Percentiles rank a stretch among this genome's conserved stretches.
Conservation (phyloP, 2,329 filamentous ascomycete species). For the Aspergillus sergii region DNA sequence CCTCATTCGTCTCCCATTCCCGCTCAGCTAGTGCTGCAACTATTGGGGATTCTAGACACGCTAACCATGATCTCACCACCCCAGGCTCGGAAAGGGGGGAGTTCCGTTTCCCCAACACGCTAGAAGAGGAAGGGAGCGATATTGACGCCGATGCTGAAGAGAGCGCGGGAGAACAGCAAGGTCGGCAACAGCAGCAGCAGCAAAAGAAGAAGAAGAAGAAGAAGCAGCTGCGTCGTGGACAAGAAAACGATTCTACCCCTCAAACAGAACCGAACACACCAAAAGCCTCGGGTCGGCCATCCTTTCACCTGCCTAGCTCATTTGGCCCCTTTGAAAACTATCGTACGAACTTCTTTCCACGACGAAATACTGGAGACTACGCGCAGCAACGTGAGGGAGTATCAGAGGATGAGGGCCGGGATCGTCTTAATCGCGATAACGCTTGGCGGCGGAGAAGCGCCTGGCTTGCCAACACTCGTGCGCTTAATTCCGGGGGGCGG, state of each 20-base stretch:
- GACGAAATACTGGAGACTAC: slow-evolving; percentile 67
- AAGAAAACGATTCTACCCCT: slow-evolving; percentile 52
- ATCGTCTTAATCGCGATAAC: slow-evolving; percentile 58
- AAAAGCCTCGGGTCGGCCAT: slow-evolving; percentile 45
- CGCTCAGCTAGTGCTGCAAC: slow-evolving; percentile 53
- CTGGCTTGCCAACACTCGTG: slow-evolving; percentile 54
- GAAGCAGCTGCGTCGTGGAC: slow-evolving; percentile 53
- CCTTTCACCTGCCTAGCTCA: slow-evolving; percentile 50
- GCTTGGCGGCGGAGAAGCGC: slow-evolving; percentile 63
- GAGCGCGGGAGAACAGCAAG: slow-evolving; percentile 74
- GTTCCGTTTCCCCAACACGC: slow-evolving; percentile 56
- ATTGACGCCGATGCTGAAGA: slow-evolving; percentile 80
- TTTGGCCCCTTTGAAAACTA: slow-evolving; percentile 49
- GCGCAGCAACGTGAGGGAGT: slow-evolving; percentile 64
- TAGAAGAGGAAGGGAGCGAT: slow-evolving; percentile 67
- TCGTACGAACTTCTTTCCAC: slow-evolving; percentile 56
- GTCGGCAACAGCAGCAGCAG: slow-evolving; percentile 50
- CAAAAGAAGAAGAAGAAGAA: slow-evolving; percentile 63
- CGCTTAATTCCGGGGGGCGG: slow-evolving; percentile 51
- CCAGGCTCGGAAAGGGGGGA: slow-evolving; percentile 53
- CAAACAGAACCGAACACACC: slow-evolving; percentile 71
- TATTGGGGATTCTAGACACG: slow-evolving; percentile 43
- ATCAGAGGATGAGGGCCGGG: slow-evolving; percentile 75
- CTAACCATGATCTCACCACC: slow-evolving; percentile 43
- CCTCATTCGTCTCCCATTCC: slow-evolving; percentile 52